These are phyloP conservation scores for Ceratobasidium sp. DNA, from an alignment of 1,284 basidiomycete genomes.

Conservation along the genomic window DNA sequence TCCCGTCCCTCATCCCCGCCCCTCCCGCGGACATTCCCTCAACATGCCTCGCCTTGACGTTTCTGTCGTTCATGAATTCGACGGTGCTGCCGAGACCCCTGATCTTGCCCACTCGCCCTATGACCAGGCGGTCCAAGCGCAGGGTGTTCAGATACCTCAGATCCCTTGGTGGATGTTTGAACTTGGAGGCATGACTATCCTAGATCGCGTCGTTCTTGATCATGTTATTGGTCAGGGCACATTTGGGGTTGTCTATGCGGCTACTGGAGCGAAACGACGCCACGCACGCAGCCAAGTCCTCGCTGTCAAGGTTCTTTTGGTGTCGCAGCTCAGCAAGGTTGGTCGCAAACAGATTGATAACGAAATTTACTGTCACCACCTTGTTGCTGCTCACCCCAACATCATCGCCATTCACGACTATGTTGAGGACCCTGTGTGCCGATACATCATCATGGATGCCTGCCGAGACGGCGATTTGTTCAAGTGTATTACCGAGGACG, in stretches of 20 bases:
- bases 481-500: slow-evolving; percentile 45
- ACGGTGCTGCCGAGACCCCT: slow-evolving; percentile 4
- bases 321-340: slow-evolving; percentile 66
- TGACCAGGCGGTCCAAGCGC: too few species aligned
- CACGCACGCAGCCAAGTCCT: slow-evolving; percentile 56
- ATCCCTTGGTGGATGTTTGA: slow-evolving; percentile 30
- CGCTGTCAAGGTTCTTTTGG: slow-evolving; percentile 88
- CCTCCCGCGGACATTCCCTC: slow-evolving; percentile 11
- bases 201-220: slow-evolving; percentile 76
- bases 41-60: slow-evolving; percentile 8
- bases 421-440: slow-evolving; percentile 69
- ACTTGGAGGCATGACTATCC: slow-evolving; percentile 1
- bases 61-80: not conserved
- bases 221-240: slow-evolving; percentile 92
- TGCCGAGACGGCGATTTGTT: slow-evolving; percentile 65
- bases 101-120: slow-evolving; percentile 64
- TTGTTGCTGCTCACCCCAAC: slow-evolving; percentile 76
- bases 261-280: slow-evolving; percentile 60
- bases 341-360: slow-evolving; percentile 81
- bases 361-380: slow-evolving; percentile 68
- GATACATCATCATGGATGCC: slow-evolving; percentile 63
- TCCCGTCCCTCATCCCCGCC: not conserved
- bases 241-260: slow-evolving; percentile 96
- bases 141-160: too few species aligned
- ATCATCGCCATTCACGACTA: slow-evolving; percentile 91